Evolutionary conservation across 2,329 filamentous ascomycete species (phyloP), one percentile per base, ranked within the genome.

Genomic region (Ophiostoma populinum): DNA sequence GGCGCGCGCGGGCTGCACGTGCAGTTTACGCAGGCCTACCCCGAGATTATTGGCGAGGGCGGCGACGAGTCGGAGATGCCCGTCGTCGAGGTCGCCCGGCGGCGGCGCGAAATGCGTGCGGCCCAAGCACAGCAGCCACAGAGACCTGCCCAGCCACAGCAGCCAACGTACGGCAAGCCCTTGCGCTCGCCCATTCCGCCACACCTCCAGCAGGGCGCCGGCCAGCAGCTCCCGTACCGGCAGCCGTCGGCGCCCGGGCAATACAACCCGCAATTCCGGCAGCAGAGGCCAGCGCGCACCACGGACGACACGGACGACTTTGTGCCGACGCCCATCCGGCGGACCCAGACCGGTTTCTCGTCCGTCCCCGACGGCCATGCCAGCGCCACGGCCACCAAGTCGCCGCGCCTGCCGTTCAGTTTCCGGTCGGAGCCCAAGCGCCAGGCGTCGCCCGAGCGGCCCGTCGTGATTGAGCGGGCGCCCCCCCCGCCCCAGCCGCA

Each of bases 11-110:
- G 78, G 8, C 59, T 90, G 41, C 61, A 61, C 5, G 86, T 94
- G 24, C 70, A 65, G 37, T 94, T 94, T 48, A 68, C 67, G 35
- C 72, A 80, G 45, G 67, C 65, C 8, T 63, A 67, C 36, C 85
- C 86, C 6, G 78, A 83, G 31, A 56, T 93, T 42, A 94, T 95
- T 49, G 87, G 87, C 31, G 77, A 87, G 54, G 87, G 87, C 39
- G 87, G 87, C 22, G 87, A 94, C 49, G 85, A 93, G 53, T 77
- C 79, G 36, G 74, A 80, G 36, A 59, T 67, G 7, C 80, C 80
- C 2, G 69, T 75, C 2, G 61, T 72, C 15, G 79, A 90, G 49
- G 76, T 93, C 36, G 75, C 72, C 5, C 65, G 61, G 50, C 61
- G 58, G 42, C 75, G 67, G 53, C 61, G 52, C 49, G 45, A 24